Percentiles rank a stretch among this genome's conserved stretches.
phyloP scores from a whole-genome alignment of 2,329 filamentous ascomycete genomes.

The Thelonectria blattea region DNA sequence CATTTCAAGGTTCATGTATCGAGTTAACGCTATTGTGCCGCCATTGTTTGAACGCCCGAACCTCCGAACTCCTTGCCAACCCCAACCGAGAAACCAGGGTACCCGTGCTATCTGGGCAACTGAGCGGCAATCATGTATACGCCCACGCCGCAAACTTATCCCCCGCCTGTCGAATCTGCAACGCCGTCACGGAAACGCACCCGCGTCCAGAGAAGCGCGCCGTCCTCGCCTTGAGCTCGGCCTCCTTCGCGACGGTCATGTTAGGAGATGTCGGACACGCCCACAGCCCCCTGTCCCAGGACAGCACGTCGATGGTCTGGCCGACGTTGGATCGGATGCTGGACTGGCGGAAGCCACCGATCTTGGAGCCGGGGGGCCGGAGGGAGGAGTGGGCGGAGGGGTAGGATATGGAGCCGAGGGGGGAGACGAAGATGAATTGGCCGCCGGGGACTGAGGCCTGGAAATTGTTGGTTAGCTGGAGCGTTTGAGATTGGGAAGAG shows the following conservation, averaged over 20 bases:
- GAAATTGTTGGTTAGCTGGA: neutral
- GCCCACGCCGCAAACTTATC: conserved; percentile 46
- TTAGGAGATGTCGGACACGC: conserved; percentile 31
- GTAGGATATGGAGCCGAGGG: conserved; percentile 61
- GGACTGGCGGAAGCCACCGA: conserved; percentile 53
- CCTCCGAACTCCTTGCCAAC: neutral
- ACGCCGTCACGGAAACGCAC: conserved; percentile 43
- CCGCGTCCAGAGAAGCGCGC: conserved; percentile 32
- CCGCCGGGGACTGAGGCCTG: conserved; percentile 66
- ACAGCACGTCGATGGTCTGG: conserved; percentile 31
- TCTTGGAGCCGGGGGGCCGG: conserved; percentile 57
- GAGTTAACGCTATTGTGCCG: neutral
- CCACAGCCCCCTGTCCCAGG: conserved; percentile 38
- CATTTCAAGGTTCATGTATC: conserved; percentile 3
- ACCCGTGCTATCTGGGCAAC: neutral
- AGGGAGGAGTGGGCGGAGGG: conserved; percentile 59
- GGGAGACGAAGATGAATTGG: conserved; percentile 64
- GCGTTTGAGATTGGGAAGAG: no score
- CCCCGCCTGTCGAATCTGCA: conserved; percentile 38
- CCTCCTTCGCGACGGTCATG: conserved; percentile 23
- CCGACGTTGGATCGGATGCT: conserved; percentile 35
- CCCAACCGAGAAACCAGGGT: neutral
- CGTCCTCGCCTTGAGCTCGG: conserved; percentile 37
- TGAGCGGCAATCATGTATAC: conserved; percentile 41
- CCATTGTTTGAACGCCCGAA: neutral